These are phyloP conservation scores for Sechiopsis laciniata DNA, from an alignment of 306 rosid genomes.

Conservation along the genomic window DNA sequence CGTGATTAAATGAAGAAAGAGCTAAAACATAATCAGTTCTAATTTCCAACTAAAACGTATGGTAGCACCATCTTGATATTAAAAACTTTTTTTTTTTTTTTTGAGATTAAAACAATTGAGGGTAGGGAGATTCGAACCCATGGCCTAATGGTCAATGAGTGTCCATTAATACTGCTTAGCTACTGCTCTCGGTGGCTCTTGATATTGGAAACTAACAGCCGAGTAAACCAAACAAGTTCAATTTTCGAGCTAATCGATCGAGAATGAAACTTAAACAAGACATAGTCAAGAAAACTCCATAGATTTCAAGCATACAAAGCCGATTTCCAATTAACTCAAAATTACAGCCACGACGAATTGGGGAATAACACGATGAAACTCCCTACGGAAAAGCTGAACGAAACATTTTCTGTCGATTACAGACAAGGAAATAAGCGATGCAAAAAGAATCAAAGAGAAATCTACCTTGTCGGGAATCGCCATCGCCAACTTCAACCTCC, in stretches of 20 bases:
- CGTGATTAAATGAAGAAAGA: background rate
- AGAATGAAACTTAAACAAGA: background rate
- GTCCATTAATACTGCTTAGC: too few relatives aligned
- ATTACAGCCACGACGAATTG: background rate
- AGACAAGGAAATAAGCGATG: background rate
- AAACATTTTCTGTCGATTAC: background rate
- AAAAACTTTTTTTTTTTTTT: too few relatives aligned
- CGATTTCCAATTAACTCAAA: background rate
- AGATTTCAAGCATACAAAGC: background rate
- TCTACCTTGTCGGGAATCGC: conserved; percentile 2
- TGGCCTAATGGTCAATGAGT: too few relatives aligned
- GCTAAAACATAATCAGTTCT: background rate
- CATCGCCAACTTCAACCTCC: conserved; percentile 5
- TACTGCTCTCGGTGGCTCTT: too few relatives aligned
- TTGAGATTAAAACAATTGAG: too few relatives aligned
- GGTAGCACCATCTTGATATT: background rate
- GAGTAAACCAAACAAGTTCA: background rate
- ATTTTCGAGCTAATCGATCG: background rate
- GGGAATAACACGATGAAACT: background rate
- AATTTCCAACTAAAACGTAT: background rate
- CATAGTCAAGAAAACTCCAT: background rate
- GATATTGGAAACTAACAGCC: background rate
- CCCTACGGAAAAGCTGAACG: background rate
- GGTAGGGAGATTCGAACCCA: too few relatives aligned
- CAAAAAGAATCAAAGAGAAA: background rate